Conservation (phyloP, 345 rosid genomes). For the Syzygium oleosum region DNA sequence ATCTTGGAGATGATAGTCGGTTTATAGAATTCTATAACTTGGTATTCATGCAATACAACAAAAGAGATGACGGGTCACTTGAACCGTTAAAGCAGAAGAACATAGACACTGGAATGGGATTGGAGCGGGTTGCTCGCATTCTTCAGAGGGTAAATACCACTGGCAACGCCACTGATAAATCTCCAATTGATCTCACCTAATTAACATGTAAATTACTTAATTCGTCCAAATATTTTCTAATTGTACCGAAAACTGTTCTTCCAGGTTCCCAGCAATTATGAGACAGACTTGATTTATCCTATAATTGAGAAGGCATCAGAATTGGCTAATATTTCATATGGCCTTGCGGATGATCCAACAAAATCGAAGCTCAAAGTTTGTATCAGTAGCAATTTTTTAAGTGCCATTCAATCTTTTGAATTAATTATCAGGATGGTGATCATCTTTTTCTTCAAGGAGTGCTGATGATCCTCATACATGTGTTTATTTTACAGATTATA, state of each 20-base stretch:
- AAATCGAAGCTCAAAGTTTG: constrained; percentile 60
- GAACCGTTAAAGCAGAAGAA: constrained; percentile 87
- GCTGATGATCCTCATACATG: neutral
- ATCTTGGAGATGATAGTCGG: constrained; percentile 90
- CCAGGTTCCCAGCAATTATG: constrained; percentile 93
- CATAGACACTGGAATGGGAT: constrained; percentile 94
- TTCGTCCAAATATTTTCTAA: constrained; percentile 1
- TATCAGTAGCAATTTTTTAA: neutral
- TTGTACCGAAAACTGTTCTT: constrained; percentile 2
- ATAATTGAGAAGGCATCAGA: constrained; percentile 63
- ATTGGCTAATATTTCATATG: constrained; percentile 61
- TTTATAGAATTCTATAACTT: constrained; percentile 93
- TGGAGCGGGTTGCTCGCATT: constrained; percentile 89
- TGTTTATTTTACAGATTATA: constrained; percentile 37
- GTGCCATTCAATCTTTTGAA: neutral
- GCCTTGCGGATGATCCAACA: constrained; percentile 38
- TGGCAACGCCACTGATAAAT: neutral
- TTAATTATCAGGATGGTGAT: neutral
- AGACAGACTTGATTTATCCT: constrained; percentile 93
- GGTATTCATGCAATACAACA: constrained; percentile 95
- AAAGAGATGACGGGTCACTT: constrained; percentile 66
- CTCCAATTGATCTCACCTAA: neutral
- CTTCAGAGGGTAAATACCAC: constrained; percentile 53
- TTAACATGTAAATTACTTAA: neutral
- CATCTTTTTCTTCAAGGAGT: neutral